Percentiles rank a stretch among this genome's conserved stretches.
These are phyloP conservation scores for Plasmodium vivax DNA, from an alignment of 169 alveolate genomes.

Conservation along the genomic window DNA sequence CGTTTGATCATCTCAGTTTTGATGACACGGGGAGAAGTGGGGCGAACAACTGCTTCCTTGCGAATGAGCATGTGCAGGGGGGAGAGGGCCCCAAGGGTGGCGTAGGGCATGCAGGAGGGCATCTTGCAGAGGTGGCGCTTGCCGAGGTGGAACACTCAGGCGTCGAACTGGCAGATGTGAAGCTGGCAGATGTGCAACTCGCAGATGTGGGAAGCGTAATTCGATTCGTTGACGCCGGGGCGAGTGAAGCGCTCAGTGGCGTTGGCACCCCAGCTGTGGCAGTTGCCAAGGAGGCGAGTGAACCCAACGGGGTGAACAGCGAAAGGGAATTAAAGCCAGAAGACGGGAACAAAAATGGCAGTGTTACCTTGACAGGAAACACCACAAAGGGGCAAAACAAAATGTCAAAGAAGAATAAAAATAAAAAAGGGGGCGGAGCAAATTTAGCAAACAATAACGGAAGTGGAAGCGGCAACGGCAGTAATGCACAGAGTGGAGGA, in stretches of 20 bases:
- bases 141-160: too few relatives aligned
- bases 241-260: background rate
- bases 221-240: background rate
- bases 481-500: background rate
- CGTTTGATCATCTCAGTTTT: conserved; percentile 47
- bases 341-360: background rate
- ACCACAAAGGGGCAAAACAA: background rate
- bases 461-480: background rate
- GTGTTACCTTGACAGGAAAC: background rate
- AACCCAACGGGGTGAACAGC: background rate
- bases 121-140: too few relatives aligned
- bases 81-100: background rate
- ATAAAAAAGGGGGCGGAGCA: background rate
- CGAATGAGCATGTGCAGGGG: conserved; percentile 45
- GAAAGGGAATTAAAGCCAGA: background rate
- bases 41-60: background rate
- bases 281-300: background rate
- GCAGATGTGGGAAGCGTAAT: background rate
- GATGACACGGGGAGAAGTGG: conserved; percentile 18
- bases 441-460: background rate
- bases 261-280: background rate
- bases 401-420: conserved; percentile 23
- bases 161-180: too few relatives aligned
- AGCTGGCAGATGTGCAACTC: background rate
- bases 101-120: background rate